Percentiles rank a stretch among this genome's conserved stretches.
Conservation (phyloP, 805 yeast genomes). For the Lipomyces chichibuensis region DNA sequence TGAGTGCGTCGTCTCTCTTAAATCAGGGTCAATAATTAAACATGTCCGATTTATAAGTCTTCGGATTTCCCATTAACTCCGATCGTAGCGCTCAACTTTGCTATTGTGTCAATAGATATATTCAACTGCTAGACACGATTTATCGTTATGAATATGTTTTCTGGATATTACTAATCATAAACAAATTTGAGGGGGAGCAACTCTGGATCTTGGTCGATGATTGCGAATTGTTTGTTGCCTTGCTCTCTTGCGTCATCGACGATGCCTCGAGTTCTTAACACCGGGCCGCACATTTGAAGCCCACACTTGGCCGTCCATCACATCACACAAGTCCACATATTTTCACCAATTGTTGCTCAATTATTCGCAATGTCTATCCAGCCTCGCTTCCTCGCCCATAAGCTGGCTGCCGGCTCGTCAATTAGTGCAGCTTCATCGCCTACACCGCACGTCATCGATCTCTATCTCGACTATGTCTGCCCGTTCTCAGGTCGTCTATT, state of each 20-base stretch:
- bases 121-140: not conserved
- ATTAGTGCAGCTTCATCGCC: constrained; percentile 18
- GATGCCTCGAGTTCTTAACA: not conserved
- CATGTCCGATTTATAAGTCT: not conserved
- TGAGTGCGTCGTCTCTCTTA: too few species aligned
- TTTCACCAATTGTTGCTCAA: not conserved
- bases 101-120: not conserved
- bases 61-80: not conserved
- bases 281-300: not conserved
- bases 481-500: constrained; percentile 71
- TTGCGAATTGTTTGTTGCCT: not conserved
- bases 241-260: not conserved
- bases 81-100: not conserved
- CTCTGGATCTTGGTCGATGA: not conserved
- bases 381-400: constrained; percentile 33
- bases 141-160: too few species aligned
- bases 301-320: not conserved
- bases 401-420: constrained; percentile 18
- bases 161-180: not conserved
- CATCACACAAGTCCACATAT: not conserved
- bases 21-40: too few species aligned
- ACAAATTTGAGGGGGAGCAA: not conserved
- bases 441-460: constrained; percentile 53
- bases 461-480: constrained; percentile 77
- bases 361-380: constrained; percentile 30